Evolutionary conservation across 768 basidiomycete species (phyloP).

Genomic region (Lentinula detonsa): DNA sequence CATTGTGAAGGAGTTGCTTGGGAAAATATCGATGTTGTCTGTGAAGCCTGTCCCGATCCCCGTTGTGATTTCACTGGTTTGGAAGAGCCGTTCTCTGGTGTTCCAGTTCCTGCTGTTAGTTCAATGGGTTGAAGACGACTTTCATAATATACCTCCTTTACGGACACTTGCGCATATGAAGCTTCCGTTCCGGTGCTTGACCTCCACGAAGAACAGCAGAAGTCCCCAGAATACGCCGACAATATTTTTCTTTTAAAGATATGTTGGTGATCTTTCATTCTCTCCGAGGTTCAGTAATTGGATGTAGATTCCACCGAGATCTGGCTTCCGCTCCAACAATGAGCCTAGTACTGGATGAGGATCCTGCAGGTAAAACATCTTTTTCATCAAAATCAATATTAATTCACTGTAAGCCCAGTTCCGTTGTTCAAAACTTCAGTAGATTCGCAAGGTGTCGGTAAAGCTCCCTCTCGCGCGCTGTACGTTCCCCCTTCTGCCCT

Average conservation of each 20-base stretch:
- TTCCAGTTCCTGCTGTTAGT: not conserved
- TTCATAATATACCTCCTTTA: not conserved
- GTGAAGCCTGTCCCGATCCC: not conserved
- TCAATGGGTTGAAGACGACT: not conserved
- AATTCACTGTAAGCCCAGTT: not conserved
- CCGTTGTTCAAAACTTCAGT: not conserved
- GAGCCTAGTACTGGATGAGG: not conserved
- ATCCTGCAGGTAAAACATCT: not conserved
- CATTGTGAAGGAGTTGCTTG: not conserved
- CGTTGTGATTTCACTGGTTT: not conserved
- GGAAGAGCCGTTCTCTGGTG: not conserved
- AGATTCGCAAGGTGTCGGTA: not conserved
- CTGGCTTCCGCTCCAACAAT: not conserved
- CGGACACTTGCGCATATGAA: not conserved
- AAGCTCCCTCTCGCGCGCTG: not conserved
- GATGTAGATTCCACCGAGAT: not conserved
- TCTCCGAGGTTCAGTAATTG: not conserved
- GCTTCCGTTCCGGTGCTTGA: not conserved
- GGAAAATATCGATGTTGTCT: not conserved
- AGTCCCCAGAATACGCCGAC: not conserved
- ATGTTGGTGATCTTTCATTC: not conserved
- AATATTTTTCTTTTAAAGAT: not conserved
- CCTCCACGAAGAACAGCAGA: not conserved
- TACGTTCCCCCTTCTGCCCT: not conserved
- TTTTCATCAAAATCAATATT: not conserved